Base-by-base conservation (phyloP, 2,329 filamentous ascomycete genomes). In the Calonectria henricotiae region DNA sequence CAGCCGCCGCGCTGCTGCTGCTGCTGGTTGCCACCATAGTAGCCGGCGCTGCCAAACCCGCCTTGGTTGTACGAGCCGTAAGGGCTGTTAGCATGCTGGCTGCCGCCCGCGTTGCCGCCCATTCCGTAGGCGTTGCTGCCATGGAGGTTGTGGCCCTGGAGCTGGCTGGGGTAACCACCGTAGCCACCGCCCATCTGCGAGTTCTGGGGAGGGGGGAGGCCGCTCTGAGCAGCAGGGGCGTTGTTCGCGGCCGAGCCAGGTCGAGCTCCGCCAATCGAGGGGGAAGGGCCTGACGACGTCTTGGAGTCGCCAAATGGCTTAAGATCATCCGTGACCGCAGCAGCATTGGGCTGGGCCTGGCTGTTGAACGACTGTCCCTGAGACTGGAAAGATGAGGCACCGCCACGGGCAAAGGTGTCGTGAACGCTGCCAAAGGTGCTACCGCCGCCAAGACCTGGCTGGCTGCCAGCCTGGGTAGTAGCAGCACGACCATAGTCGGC, bases 271-370 rank as follows among this genome's bases (percentile, higher is more conserved):
- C 84, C 85, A 15, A 90, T 83, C 3, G 88, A 88, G 49, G 89
- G 88, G 70, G 87, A 90, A 12, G 89, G 88, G 1, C 89, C 89
- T 44, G 86, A 83, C 11, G 82, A 83, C 20, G 84, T 77, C 85
- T 90, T 90, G 75, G 83, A 78, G 23, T 90, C 89, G 61, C 87
- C 87, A 69, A 89, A 90, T 0, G 87, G 87, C 85, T 90, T 90
- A 80, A 90, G 77, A 35, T 90, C 89, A 70, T 90, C 89, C 49
- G 74, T 71, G 9, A 85, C 81, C 7, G 83, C 82, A 43, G 82
- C 82, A 51, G 78, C 80, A 43, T 82, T 82, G 2, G 84, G 82
- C 79, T 89, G 88, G 7, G 83, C 81, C 66, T 87, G 84, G 65
- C 82, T 85, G 78, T 84, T 86, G 79, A 88, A 91, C 0, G 84